These are phyloP conservation scores for Monosporozyma aerobia DNA, from an alignment of 805 yeast genomes.

Conservation along the genomic window DNA sequence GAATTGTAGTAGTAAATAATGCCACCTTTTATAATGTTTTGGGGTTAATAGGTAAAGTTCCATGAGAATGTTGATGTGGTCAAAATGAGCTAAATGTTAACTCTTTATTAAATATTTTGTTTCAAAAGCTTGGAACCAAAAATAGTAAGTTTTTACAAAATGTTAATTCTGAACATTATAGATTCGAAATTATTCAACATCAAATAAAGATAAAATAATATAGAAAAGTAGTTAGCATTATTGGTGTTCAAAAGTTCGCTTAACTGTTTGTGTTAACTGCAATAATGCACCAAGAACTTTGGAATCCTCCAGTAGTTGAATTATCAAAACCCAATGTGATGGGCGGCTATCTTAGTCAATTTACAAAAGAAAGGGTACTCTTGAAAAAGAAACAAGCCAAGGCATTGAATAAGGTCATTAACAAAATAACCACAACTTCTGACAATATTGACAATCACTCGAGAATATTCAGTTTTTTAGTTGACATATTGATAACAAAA, in stretches of 20 bases:
- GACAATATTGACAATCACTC: background rate
- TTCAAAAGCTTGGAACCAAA: too few relatives aligned
- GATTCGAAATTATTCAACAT: too few relatives aligned
- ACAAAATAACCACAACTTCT: background rate
- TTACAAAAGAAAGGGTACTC: background rate
- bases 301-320: background rate
- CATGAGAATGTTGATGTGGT: too few relatives aligned
- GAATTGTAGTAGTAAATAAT: background rate
- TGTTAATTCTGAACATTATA: too few relatives aligned
- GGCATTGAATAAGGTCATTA: background rate
- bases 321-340: background rate
- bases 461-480: too few relatives aligned
- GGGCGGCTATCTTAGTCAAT: background rate
- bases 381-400: background rate
- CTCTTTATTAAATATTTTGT: too few relatives aligned
- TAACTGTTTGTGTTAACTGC: background rate
- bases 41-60: too few relatives aligned
- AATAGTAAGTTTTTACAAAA: too few relatives aligned
- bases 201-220: too few relatives aligned
- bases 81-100: too few relatives aligned
- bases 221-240: background rate
- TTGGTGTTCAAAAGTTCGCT: too few relatives aligned
- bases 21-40: too few relatives aligned
- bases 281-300: background rate
- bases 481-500: background rate